Base-by-base conservation (phyloP, 2,329 filamentous ascomycete genomes). In the Fusarium scirpi region DNA sequence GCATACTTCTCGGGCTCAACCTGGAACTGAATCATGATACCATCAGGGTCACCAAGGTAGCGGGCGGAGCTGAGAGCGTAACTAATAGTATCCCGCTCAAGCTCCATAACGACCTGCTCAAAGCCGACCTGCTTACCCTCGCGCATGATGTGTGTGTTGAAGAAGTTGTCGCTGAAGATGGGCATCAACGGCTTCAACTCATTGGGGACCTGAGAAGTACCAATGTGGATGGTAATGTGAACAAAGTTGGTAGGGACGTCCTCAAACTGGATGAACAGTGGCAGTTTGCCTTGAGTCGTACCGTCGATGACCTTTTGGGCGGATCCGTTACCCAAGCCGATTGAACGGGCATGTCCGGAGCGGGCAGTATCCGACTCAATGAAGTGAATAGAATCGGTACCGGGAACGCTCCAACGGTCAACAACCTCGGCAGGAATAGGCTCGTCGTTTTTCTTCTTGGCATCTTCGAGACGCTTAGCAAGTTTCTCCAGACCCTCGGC, bases 191-290 rank as follows among this genome's bases (percentile, higher is more conserved):
- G 96, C 77, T 95, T 94, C 63, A 95, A 86, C 69, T 94, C 88
- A n/a, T 92, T 86, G 0, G 94, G 93, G 2, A 98, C 85, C 32
- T 89, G 84, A 3, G 90, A 87, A 1, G 94, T 97, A 55, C 93
- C 93, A 52, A 98, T 84, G 59, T 96, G 89, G 24, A 98, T 81
- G 49, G 89, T 91, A 62, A 98, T 87, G 73, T 95, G 92, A 9
- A 97, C 94, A 78, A 99, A 99, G 77, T 94, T 97, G 63, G 93
- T 97, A 4, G 92, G 91, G 16, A 98, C 94, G 76, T 97, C 91
- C 80, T 99, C 96, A 71, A 97, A 99, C 80, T 99, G 95, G n/a
- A 99, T 86, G 80, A 98, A 99, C 4, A 98, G 83, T 0, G 94
- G 92, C n/a, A 90, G 78, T 38, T 90, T 80, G 9, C 83, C 84